Evolutionary conservation across 75 land plant genomes (phyloP), one percentile per base, ranked within the genome.

Genomic region (Cryptomeria japonica): DNA sequence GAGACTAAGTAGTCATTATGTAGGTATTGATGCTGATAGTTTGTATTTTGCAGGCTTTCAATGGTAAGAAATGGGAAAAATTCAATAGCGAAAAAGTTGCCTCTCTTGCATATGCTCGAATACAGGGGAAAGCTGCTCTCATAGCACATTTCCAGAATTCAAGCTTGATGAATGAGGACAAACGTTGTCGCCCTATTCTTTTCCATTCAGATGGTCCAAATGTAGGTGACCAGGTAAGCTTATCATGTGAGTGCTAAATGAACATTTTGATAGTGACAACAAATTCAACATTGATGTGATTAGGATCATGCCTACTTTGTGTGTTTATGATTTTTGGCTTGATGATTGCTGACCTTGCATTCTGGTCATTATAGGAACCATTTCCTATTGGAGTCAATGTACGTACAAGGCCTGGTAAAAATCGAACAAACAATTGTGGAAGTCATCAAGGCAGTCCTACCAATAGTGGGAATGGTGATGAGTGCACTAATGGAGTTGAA

Each of bases 51-150:
- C 91, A 96, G 96, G 90, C 97, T 79, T 95, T 96, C 61, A 94
- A 94, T 90, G 96, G 97, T 44, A 96, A 96, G 90, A 96, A 97
- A 88, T 97, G 98, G 98, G 98, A 97, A 91, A 97, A 97, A 84
- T 97, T 97, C 76, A 97, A 97, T 76, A 96, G 97, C 83, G 98
- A 97, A 90, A 97, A 97, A 88, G 97, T 97, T 79, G 98, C 97
- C 41, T 96, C 97, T 88, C 91, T 97, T 79, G 96, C 97, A 78
- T 97, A 97, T 94, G 98, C 95, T 72, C 94, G 98, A 5, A 97
- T 97, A 80, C 98, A 97, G 86, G 98, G 98, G 14, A 97, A 96
- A 82, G 88, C 93, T 88, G 98, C 98, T 87, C 95, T 97, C 14
- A 95, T 97, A 72, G 94, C 97, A 32, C 98, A 97, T 90, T 97